Evolutionary conservation across 805 yeast genomes (phyloP).

Genomic region (Candida xiaguanensis): DNA sequence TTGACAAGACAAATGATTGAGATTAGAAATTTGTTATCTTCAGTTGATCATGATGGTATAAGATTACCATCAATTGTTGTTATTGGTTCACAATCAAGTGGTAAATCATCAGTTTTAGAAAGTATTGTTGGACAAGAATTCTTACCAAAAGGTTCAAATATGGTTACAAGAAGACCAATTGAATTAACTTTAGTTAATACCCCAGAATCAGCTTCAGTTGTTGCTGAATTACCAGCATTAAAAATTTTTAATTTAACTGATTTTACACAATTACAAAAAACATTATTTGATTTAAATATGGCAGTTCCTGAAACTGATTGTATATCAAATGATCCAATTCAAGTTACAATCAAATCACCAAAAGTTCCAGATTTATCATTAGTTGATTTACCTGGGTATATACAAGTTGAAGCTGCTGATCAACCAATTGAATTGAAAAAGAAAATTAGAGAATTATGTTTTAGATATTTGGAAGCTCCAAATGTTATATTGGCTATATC

Average conservation of each 20-base stretch:
- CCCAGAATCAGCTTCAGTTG: conserved; percentile 73
- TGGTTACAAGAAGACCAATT: conserved; percentile 98
- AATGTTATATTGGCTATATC: conserved; percentile 93
- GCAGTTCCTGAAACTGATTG: conserved; percentile 87
- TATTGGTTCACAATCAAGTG: conserved; percentile 95
- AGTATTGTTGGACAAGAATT: conserved; percentile 98
- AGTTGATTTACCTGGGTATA: conserved; percentile 96
- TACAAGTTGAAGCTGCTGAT: conserved; percentile 94
- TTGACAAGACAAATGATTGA: conserved; percentile 96
- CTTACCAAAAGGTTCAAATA: conserved; percentile 93
- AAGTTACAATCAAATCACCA: conserved; percentile 86
- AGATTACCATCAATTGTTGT: conserved; percentile 94
- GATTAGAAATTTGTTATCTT: conserved; percentile 73
- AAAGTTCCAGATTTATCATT: conserved; percentile 83
- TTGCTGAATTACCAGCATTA: conserved; percentile 91
- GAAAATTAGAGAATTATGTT: conserved; percentile 77
- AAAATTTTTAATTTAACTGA: conserved; percentile 80
- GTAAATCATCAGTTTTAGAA: conserved; percentile 94
- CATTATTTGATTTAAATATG: conserved; percentile 83
- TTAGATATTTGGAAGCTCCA: conserved; percentile 82
- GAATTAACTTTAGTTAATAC: conserved; percentile 90
- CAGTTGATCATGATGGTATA: conserved; percentile 73
- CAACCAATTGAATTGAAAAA: conserved; percentile 83
- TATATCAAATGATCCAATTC: conserved; percentile 91
- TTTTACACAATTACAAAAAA: conserved; percentile 82